Evolutionary conservation across 768 basidiomycete genomes (phyloP).

Genomic region (Suillus lakei): DNA sequence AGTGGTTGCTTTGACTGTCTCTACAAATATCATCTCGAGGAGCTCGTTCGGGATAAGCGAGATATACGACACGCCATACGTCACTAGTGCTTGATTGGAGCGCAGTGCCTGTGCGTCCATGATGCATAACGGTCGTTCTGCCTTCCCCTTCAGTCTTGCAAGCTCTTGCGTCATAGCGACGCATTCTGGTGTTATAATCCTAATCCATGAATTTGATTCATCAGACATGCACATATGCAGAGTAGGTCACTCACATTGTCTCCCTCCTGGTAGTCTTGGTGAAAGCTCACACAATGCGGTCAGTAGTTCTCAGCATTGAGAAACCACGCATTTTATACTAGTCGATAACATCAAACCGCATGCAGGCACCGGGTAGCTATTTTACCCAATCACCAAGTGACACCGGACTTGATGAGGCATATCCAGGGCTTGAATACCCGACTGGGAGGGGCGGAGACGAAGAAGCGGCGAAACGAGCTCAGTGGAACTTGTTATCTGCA

Average conservation of each 20-base stretch:
- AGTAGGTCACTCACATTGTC: conserved; percentile 1
- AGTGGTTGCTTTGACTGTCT: conserved; percentile 17
- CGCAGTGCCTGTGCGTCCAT: conserved; percentile 25
- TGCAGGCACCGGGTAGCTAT: not conserved
- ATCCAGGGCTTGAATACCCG: conserved; percentile 1
- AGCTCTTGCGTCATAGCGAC: conserved; percentile 19
- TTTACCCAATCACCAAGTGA: conserved; percentile 2
- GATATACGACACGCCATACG: conserved; percentile 9
- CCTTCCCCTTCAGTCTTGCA: conserved; percentile 21
- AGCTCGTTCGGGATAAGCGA: conserved; percentile 33
- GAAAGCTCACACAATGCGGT: not conserved
- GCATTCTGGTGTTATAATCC: conserved; percentile 9
- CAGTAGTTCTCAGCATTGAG: conserved; percentile 1
- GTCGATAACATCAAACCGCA: not conserved
- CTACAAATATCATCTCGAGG: conserved; percentile 30
- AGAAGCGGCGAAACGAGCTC: not conserved
- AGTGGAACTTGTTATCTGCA: not conserved
- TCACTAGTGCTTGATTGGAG: conserved; percentile 16
- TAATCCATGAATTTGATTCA: not conserved
- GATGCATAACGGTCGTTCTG: conserved; percentile 20
- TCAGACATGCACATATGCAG: not conserved
- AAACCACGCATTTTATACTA: not conserved
- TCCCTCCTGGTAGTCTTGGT: not conserved
- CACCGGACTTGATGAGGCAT: conserved; percentile 5
- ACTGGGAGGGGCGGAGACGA: not conserved